Base-by-base conservation (phyloP, 805 yeast species). In the Metschnikowia hibisci region DNA sequence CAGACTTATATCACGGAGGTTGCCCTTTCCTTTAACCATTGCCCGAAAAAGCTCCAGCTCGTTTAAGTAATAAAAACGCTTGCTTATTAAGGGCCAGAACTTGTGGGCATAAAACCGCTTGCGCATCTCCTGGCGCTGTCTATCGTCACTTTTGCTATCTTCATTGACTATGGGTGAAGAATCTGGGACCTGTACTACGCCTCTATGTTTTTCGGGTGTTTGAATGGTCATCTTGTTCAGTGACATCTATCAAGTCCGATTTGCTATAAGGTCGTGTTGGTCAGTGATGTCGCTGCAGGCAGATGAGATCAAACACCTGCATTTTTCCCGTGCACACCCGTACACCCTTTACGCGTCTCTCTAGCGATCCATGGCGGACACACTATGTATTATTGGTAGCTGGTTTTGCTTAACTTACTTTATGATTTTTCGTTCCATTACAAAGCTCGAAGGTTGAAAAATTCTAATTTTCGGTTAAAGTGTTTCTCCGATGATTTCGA, bases 11-110 rank as follows among this genome's bases (percentile, higher is more conserved):
- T 66, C 71, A 31, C 73, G 59, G 22, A 70, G 57, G 35, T 69
- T 66, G 6, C 74, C 74, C 50, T 62, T 67, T 4, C 72, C 73
- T 44, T 66, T 67, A 18, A 67, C 69, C 53, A 70, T 67, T 4
- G 69, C 74, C 43, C 64, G 63, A 52, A 69, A 63, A 28, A 71
- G 55, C 42, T 66, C 74, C 34, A 67, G 61, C 44, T 70, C 74
- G n/a, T 54, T 57, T 25, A 71, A 54, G 43, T 71, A 71, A 49
- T 57, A 57, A 54, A 68, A 70, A 34, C 64, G 50, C 41, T 61
- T 60, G 22, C 61, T 47, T 22, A 70, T 61, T 50, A 69, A 56
- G 31, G 67, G 67, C 55, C 66, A 70, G 56, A 67, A 65, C 40
- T 58, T 61, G 51, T 70, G 74, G 29, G 40, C 57, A 56, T 50